These are phyloP conservation scores for Penicillium cosmopolitanum DNA, from an alignment of 495 filamentous ascomycete species.

Conservation along the genomic window DNA sequence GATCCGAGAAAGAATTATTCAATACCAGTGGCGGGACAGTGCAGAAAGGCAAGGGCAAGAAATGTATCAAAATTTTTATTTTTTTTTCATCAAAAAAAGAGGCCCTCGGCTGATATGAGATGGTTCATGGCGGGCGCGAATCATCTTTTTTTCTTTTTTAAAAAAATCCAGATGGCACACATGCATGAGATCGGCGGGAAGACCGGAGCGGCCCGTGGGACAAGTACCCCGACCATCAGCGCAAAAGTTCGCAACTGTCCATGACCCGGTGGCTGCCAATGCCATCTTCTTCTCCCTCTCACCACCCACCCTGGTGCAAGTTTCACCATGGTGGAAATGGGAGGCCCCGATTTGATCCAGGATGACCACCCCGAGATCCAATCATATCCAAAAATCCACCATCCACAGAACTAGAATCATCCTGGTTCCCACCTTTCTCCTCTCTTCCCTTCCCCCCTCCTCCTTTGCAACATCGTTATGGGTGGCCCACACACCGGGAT, in stretches of 20 bases:
- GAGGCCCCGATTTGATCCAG: neutral
- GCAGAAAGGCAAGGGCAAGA: too few relatives aligned
- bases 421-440: neutral
- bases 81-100: too few relatives aligned
- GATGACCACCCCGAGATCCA: neutral
- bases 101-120: neutral
- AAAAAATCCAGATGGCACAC: constrained; percentile 31
- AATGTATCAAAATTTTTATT: too few relatives aligned
- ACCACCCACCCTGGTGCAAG: neutral
- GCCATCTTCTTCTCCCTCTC: neutral
- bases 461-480: constrained; percentile 3
- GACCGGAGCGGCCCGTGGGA: constrained; percentile 52
- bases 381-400: neutral
- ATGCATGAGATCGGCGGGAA: constrained; percentile 55
- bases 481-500: constrained; percentile 8
- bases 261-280: neutral
- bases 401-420: neutral
- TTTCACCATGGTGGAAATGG: constrained; percentile 3
- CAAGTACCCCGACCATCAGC: constrained; percentile 33
- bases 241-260: constrained; percentile 22
- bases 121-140: neutral
- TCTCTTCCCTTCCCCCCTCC: neutral
- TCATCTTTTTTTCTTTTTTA: neutral
- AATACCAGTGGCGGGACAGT: neutral
- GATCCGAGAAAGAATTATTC: neutral